Evolutionary conservation across 2,329 filamentous ascomycete genomes (phyloP).

Genomic region (Neopestalotiopsis rosae): DNA sequence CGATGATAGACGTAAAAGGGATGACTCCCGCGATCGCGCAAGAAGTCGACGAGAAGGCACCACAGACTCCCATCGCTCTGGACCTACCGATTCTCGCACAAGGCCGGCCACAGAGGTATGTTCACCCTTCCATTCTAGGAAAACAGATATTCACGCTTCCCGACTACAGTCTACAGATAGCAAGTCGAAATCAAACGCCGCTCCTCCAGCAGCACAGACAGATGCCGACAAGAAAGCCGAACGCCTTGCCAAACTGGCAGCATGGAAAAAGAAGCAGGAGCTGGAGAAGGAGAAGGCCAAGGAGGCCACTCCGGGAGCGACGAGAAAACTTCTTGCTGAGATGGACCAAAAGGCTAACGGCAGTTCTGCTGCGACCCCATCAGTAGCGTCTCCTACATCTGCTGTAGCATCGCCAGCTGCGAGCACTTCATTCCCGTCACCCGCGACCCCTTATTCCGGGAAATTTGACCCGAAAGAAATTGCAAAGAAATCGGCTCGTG

Average conservation of each 20-base stretch:
- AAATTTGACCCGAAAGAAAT: constrained; percentile 91
- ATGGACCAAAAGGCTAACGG: constrained; percentile 73
- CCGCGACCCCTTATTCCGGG: constrained; percentile 68
- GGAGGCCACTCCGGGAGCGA: constrained; percentile 68
- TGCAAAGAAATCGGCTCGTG: constrained; percentile 74
- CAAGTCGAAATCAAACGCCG: constrained; percentile 53
- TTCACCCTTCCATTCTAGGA: constrained; percentile 21
- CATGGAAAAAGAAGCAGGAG: constrained; percentile 88
- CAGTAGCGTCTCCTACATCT: constrained; percentile 51
- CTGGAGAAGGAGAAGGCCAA: constrained; percentile 78
- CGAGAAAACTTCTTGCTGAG: constrained; percentile 71
- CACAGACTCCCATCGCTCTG: constrained; percentile 69
- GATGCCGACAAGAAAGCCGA: constrained; percentile 82
- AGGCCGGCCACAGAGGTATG: constrained; percentile 61
- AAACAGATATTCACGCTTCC: constrained; percentile 28
- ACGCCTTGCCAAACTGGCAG: constrained; percentile 80
- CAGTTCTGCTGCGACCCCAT: constrained; percentile 52
- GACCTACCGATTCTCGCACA: constrained; percentile 52
- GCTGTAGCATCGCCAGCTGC: constrained; percentile 57
- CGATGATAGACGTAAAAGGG: constrained; percentile 69
- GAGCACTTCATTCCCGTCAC: constrained; percentile 50
- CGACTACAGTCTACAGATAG: constrained; percentile 46
- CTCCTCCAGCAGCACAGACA: constrained; percentile 56
- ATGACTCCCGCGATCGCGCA: constrained; percentile 72
- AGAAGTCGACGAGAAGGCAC: constrained; percentile 71